Evolutionary conservation across 2,329 filamentous ascomycete species (phyloP).

Genomic region (Curvularia hawaiiensis): DNA sequence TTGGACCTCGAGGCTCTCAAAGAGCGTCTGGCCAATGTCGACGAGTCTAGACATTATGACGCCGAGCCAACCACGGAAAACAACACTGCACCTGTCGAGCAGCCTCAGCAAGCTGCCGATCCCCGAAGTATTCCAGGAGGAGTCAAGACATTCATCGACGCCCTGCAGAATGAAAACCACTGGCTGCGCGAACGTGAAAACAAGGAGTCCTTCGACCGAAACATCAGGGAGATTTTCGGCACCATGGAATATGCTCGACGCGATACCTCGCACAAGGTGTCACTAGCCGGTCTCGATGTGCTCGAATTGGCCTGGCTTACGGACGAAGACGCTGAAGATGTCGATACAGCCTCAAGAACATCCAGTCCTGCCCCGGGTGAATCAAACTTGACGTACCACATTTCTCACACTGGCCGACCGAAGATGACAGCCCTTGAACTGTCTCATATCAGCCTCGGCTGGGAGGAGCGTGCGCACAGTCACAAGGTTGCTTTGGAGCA

Average conservation of each 20-base stretch:
- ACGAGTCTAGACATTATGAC: conserved; percentile 12
- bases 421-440: conserved; percentile 18
- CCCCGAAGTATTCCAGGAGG: conserved; percentile 18
- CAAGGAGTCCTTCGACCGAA: conserved; percentile 22
- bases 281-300: conserved; percentile 2
- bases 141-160: conserved; percentile 27
- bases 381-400: conserved; percentile 5
- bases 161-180: conserved; percentile 36
- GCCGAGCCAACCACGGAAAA: conserved; percentile 5
- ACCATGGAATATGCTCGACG: conserved; percentile 12
- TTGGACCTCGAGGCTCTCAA: conserved; percentile 26
- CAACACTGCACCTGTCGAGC: conserved; percentile 13
- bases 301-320: conserved; percentile 14
- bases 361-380: conserved; percentile 1
- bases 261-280: neutral
- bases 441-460: conserved; percentile 11
- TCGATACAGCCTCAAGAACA: conserved; percentile 1
- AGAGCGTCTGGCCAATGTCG: conserved; percentile 17
- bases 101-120: conserved; percentile 19
- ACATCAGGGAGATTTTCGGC: conserved; percentile 18
- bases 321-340: conserved; percentile 11
- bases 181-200: conserved; percentile 38
- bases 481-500: conserved; percentile 13
- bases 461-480: conserved; percentile 12
- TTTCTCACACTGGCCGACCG: conserved; percentile 8